A percentile compares a stretch with the other conserved stretches of the same genome.
Conservation (phyloP, 106 monocot genomes). For the Acorus calamus region DNA sequence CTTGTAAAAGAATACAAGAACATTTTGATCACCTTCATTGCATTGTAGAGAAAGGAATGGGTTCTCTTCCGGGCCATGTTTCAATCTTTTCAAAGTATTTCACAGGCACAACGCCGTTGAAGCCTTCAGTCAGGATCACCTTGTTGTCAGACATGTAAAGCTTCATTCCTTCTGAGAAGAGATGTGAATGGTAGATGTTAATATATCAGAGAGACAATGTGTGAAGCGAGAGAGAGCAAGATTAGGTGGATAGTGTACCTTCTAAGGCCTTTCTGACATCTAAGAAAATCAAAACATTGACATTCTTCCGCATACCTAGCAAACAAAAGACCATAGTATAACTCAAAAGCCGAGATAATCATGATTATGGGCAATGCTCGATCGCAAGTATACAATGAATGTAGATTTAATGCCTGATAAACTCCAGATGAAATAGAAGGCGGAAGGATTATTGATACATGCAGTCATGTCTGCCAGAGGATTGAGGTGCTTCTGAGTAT, state of each 20-base stretch:
- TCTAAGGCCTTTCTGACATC: slow-evolving; percentile 67
- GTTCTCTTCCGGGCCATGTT: slow-evolving; percentile 74
- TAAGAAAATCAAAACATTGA: slow-evolving; percentile 77
- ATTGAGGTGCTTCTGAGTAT: too few species aligned
- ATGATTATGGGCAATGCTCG: background rate
- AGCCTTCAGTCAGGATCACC: slow-evolving; percentile 92
- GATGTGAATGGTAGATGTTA: background rate
- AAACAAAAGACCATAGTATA: background rate
- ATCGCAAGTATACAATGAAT: too few species aligned
- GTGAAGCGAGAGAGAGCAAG: background rate
- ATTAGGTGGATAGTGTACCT: slow-evolving; percentile 28
- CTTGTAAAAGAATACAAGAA: too few species aligned
- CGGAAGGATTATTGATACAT: too few species aligned
- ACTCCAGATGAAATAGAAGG: too few species aligned
- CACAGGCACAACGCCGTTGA: slow-evolving; percentile 75
- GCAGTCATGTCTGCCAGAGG: too few species aligned
- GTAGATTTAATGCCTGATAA: too few species aligned
- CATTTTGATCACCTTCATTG: too few species aligned
- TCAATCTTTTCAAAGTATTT: slow-evolving; percentile 81
- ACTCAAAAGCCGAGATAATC: background rate
- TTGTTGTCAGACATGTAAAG: slow-evolving; percentile 82
- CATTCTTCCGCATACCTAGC: slow-evolving; percentile 65
- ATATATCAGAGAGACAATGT: background rate
- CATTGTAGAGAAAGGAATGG: slow-evolving; percentile 23
- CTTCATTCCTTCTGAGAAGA: slow-evolving; percentile 77